Conservation (phyloP, 1,284 basidiomycete species). For the Apiotrichum domesticum region DNA sequence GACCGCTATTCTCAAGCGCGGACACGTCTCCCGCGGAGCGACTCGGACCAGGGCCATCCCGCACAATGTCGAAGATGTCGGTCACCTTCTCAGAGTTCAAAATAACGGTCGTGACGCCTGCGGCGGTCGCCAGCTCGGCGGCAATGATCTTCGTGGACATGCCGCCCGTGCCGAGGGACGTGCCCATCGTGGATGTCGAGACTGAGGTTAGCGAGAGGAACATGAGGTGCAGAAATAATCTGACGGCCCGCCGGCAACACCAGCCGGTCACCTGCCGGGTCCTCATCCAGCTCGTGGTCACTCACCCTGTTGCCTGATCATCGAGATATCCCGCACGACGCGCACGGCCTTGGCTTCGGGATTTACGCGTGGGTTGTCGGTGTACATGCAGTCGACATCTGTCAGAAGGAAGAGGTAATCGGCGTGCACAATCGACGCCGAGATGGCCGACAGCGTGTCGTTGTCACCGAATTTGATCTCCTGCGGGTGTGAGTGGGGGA, state of each 20-base stretch:
- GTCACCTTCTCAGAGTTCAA: conserved; percentile 73
- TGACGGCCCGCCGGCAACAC: too few relatives aligned
- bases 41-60: conserved; percentile 44
- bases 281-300: neutral
- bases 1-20: conserved; percentile 26
- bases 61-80: conserved; percentile 75
- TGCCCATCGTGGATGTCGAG: conserved; percentile 83
- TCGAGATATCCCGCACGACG: conserved; percentile 73
- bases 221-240: neutral
- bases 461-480: conserved; percentile 99
- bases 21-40: conserved; percentile 26
- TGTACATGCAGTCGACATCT: conserved; percentile 90
- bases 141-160: conserved; percentile 99
- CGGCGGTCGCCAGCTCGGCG: conserved; percentile 91
- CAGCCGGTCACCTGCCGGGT: too few relatives aligned
- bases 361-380: conserved; percentile 87
- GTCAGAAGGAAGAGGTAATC: conserved; percentile 96
- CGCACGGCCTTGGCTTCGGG: conserved; percentile 73
- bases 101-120: conserved; percentile 92
- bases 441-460: conserved; percentile 94
- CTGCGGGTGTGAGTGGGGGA: conserved; percentile 45
- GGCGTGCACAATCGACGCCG: conserved; percentile 92
- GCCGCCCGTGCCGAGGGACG: conserved; percentile 89
- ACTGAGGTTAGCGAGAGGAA: conserved; percentile 52
- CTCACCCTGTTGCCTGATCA: conserved; percentile 72